These are phyloP conservation scores for Diaporthe citri DNA, from an alignment of 2,329 filamentous ascomycete genomes.

Conservation along the genomic window DNA sequence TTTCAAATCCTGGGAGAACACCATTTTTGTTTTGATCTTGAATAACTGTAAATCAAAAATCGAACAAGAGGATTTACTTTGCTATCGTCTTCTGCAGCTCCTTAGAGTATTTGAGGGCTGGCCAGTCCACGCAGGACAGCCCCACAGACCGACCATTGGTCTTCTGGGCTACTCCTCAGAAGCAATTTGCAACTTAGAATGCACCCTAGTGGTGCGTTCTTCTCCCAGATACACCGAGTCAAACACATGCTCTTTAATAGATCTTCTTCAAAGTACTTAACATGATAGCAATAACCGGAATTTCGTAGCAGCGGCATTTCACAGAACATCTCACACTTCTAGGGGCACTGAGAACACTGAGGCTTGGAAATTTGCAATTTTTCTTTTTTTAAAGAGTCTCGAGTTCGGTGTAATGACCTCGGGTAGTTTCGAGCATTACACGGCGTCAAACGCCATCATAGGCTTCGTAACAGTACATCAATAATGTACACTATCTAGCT, in stretches of 20 bases:
- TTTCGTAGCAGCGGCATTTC: too few species aligned
- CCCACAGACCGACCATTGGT: background rate
- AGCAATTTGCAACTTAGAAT: background rate
- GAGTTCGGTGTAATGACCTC: background rate
- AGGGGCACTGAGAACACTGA: background rate
- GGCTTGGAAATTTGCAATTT: background rate
- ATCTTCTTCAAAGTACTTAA: background rate
- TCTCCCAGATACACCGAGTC: background rate
- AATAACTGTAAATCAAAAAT: background rate
- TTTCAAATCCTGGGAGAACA: background rate
- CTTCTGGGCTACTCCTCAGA: background rate
- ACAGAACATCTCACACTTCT: background rate
- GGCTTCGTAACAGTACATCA: background rate
- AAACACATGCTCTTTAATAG: background rate
- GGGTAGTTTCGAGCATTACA: background rate
- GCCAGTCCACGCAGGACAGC: background rate
- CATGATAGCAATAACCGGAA: background rate
- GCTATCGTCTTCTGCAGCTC: too few species aligned
- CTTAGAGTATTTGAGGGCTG: background rate
- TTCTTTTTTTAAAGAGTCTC: background rate
- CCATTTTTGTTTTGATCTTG: background rate
- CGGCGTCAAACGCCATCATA: background rate
- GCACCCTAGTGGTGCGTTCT: too few species aligned
- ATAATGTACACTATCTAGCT: background rate
- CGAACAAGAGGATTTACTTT: background rate